These are phyloP conservation scores for Papiliotrema laurentii DNA, from an alignment of 1,284 basidiomycete species.

Conservation along the genomic window DNA sequence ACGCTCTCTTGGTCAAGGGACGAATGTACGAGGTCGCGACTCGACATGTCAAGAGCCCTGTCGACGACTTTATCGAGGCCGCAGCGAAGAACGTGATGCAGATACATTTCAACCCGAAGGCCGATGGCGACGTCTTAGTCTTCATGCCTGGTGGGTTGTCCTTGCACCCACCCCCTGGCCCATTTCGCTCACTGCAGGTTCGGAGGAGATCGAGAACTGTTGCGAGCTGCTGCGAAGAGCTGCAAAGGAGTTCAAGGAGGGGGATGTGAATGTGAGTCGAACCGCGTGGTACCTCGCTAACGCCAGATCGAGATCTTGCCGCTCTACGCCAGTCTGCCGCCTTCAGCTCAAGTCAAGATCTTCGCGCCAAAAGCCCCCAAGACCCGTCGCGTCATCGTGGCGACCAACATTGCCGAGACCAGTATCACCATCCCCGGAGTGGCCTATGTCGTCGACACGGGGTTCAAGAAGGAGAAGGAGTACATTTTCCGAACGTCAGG, in stretches of 20 bases:
- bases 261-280: slow-evolving; percentile 54
- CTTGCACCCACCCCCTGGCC: no score
- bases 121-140: slow-evolving; percentile 76
- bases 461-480: slow-evolving; percentile 91
- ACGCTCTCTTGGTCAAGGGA: slow-evolving; percentile 84
- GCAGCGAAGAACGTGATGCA: slow-evolving; percentile 86
- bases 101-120: slow-evolving; percentile 70
- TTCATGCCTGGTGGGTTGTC: slow-evolving; percentile 71
- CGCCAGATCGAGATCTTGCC: slow-evolving; percentile 65
- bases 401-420: slow-evolving; percentile 97
- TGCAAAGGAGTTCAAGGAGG: slow-evolving; percentile 60
- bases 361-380: slow-evolving; percentile 66
- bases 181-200: slow-evolving; percentile 55
- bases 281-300: neutral
- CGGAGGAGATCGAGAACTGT: slow-evolving; percentile 93
- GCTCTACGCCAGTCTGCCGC: slow-evolving; percentile 79
- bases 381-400: slow-evolving; percentile 82
- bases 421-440: slow-evolving; percentile 96
- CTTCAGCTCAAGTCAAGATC: slow-evolving; percentile 70
- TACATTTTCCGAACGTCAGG: slow-evolving; percentile 68
- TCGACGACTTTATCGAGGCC: slow-evolving; percentile 82
- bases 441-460: slow-evolving; percentile 90
- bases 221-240: slow-evolving; percentile 66
- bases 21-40: slow-evolving; percentile 88
- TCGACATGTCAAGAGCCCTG: slow-evolving; percentile 65